Evolutionary conservation across 108 stramenopile genomes (phyloP).

Genomic region (Hondaea fermentalgiana): DNA sequence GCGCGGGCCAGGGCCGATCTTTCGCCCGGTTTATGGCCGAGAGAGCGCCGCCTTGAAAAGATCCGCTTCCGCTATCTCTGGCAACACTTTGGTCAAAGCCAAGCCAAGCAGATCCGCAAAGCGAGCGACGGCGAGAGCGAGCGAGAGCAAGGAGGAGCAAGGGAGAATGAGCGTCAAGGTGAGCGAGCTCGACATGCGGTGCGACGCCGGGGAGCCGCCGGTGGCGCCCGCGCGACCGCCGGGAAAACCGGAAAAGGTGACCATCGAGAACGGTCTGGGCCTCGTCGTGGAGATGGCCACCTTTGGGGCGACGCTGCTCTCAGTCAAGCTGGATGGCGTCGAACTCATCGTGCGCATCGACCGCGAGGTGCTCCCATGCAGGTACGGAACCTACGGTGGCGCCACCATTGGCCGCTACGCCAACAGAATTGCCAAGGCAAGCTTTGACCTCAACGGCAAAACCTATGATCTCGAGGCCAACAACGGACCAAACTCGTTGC

Average conservation of each 20-base stretch:
- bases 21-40: too few species aligned
- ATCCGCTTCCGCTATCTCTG: not conserved
- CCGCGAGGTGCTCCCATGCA: not conserved
- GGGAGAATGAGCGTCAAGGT: not conserved
- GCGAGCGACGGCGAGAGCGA: not conserved
- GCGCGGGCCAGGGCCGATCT: too few species aligned
- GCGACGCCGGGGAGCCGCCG: not conserved
- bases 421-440: slow-evolving; percentile 64
- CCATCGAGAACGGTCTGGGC: not conserved
- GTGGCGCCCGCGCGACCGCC: not conserved
- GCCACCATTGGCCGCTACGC: slow-evolving; percentile 69
- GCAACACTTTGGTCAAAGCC: not conserved
- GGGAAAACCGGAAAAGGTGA: not conserved
- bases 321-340: not conserved
- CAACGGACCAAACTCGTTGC: slow-evolving; percentile 68
- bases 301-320: not conserved
- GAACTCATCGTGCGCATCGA: not conserved
- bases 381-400: slow-evolving; percentile 47
- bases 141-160: not conserved
- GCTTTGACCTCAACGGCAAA: slow-evolving; percentile 41
- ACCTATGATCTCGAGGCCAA: slow-evolving; percentile 58
- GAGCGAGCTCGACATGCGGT: not conserved
- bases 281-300: not conserved
- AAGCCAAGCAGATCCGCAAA: not conserved
- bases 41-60: too few species aligned